Evolutionary conservation across 208 protist species (phyloP), one percentile per base, ranked within the genome.

Genomic region (Lotmaria passim): DNA sequence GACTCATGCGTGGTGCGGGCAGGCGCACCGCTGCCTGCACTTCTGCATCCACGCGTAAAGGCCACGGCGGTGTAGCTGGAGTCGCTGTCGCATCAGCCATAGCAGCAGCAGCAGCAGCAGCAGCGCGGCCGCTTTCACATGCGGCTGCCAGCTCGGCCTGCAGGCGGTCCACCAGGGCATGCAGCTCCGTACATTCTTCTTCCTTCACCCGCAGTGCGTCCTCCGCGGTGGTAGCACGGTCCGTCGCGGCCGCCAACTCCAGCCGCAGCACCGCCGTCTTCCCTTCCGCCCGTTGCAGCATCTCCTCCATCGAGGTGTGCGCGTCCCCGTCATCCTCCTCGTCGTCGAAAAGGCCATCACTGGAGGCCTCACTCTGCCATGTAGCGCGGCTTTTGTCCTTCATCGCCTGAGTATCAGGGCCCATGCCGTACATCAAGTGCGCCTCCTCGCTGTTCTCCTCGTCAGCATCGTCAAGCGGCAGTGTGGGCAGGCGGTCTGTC

Each of bases 131-230:
- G n/a, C n/a, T n/a, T 17, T 51, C 65, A 5, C 66, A 30, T 41
- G 57, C 28, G 7, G 68, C 57, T 17, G 61, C 33, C 12, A 82
- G 61, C 36, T 82, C 55, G 12, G 33, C 52, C 41, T 77, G 81
- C 48, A 90, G 33, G 4, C 41, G 48, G 38, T 76, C 72, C 26
- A 83, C 81, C 46, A 90, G 46, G 3, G 64, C 53, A 56, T 83
- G 71, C 51, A 90, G 64, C 39, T 84, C 75, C n/a, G 53, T 57
- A 41, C 79, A 87, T 51, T 87, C 85, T 53, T 63, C 61, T 58
- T 86, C 73, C n/a, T 71, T 34, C 6, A 19, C 56, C 26, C 17
- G 44, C 14, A 57, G 38, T 34, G 26, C 19, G 24, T 17, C 57
- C 53, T 77, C 75, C 11, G 69, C 48, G 28, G 66, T 76, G 23